phyloP scores from a whole-genome alignment of 2,329 filamentous ascomycete genomes.

The Cordyceps tenuipes region DNA sequence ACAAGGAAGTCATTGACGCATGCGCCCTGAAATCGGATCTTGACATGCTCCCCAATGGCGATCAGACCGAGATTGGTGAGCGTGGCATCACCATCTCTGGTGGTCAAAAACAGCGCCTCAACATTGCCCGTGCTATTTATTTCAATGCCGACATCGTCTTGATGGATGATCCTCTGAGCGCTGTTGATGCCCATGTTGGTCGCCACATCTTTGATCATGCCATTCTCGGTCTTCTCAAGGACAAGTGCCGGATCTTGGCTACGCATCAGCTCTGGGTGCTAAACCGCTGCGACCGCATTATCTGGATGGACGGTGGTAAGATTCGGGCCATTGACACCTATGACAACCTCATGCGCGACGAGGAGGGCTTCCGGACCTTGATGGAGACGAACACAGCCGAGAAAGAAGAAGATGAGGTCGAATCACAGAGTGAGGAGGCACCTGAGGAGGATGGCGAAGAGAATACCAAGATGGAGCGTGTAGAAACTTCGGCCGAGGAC shows the following conservation, averaged over 20 bases:
- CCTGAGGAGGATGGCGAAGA: slow-evolving; percentile 32
- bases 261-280: slow-evolving; percentile 95
- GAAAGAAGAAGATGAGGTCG: slow-evolving; percentile 44
- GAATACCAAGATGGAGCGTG: slow-evolving; percentile 20
- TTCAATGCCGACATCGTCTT: slow-evolving; percentile 60
- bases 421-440: slow-evolving; percentile 38
- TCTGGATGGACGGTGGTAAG: slow-evolving; percentile 83
- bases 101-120: slow-evolving; percentile 89
- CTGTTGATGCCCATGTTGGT: slow-evolving; percentile 62
- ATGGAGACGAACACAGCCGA: slow-evolving; percentile 79
- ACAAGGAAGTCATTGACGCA: slow-evolving; percentile 70
- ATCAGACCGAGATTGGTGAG: slow-evolving; percentile 88
- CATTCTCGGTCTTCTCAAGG: slow-evolving; percentile 77
- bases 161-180: slow-evolving; percentile 62
- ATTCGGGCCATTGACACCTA: slow-evolving; percentile 86
- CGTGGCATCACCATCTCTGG: slow-evolving; percentile 92
- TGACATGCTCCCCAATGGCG: slow-evolving; percentile 85
- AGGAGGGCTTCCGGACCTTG: slow-evolving; percentile 69
- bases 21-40: slow-evolving; percentile 81
- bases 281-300: slow-evolving; percentile 80
- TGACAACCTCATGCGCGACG: slow-evolving; percentile 72
- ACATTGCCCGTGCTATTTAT: slow-evolving; percentile 78
- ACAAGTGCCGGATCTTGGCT: slow-evolving; percentile 85
- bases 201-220: slow-evolving; percentile 85
- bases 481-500: slow-evolving; percentile 10